Evolutionary conservation across 768 basidiomycete species (phyloP), one percentile per base, ranked within the genome.

Genomic region (Podaxis mareebaensis): DNA sequence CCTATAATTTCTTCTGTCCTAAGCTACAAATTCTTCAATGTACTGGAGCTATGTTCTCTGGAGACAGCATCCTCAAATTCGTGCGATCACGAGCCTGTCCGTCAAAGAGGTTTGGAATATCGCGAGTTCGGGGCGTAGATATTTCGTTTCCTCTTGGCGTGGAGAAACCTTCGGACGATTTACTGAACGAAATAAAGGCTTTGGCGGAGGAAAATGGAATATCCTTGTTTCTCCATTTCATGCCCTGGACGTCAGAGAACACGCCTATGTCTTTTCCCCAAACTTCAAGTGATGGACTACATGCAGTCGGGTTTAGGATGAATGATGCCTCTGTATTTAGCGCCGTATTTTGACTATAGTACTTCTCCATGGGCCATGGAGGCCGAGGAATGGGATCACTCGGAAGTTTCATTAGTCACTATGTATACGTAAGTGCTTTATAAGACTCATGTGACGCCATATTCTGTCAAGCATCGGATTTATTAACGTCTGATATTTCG

Each of bases 21-120:
- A 60, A 53, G n/a, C 24, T 60, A 15, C 49, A 60, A 11, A 22
- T 53, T 26, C 26, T 60, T 5, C 58, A 60, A 13, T 60, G 46
- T 26, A 60, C 36, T 33, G 58, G 58, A 51, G 46, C 58, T n/a
- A 55, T 39, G 54, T 55, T 55, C 54, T 55, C 54, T 20, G 33
- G n/a, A n/a, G 33, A 39, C 8, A 3, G 13, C 54, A 33, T 39
- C 11, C 36, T 55, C 54, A 39, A 55, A 22, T 55, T 55, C 15
- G 33, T 55, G 11, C 54, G 22, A 20, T 55, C 33, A 6, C 54
- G 54, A 12, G 33, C 54, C 4, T n/a, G 15, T 38, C 5, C n/a
- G 17, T 55, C 33, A 6, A 55, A 39, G 36, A 20, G 38, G 12
- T 39, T 55, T 17, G 54, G 54, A 10, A 39, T 55, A 39, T 36